Percentiles rank a stretch among this genome's conserved stretches.
These are phyloP conservation scores for Fusarium clavum DNA, from an alignment of 2,329 filamentous ascomycete genomes.

Conservation along the genomic window DNA sequence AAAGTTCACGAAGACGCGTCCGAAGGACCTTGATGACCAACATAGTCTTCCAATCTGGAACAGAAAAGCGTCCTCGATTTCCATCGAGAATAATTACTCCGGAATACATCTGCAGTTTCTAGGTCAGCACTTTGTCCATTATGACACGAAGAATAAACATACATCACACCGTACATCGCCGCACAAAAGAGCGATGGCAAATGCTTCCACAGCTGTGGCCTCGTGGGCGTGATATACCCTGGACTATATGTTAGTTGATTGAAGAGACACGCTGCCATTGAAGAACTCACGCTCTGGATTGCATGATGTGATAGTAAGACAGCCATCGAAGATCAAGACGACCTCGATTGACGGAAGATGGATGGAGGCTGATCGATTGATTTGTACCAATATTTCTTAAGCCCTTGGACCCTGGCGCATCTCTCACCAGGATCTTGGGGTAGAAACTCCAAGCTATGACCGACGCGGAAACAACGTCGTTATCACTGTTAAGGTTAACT, in stretches of 20 bases:
- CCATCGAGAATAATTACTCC: slow-evolving; percentile 89
- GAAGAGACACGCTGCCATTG: background rate
- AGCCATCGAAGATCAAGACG: slow-evolving; percentile 79
- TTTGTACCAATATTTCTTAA: slow-evolving; percentile 95
- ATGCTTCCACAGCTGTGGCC: slow-evolving; percentile 82
- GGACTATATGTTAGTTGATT: slow-evolving; percentile 39
- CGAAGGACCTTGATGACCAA: slow-evolving; percentile 88
- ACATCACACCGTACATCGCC: slow-evolving; percentile 90
- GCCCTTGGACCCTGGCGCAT: slow-evolving; percentile 76
- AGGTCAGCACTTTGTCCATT: background rate
- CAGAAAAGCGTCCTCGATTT: slow-evolving; percentile 84
- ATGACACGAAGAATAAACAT: slow-evolving; percentile 47
- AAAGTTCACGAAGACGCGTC: slow-evolving; percentile 77
- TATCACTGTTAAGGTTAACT: slow-evolving; percentile 80
- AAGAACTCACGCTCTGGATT: slow-evolving; percentile 76
- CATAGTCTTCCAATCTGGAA: slow-evolving; percentile 90
- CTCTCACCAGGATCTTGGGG: slow-evolving; percentile 86
- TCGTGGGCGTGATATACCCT: slow-evolving; percentile 91
- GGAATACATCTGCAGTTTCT: slow-evolving; percentile 74
- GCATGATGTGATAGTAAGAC: slow-evolving; percentile 98
- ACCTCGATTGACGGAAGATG: slow-evolving; percentile 88
- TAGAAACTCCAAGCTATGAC: slow-evolving; percentile 97
- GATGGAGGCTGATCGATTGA: slow-evolving; percentile 87
- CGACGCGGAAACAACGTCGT: slow-evolving; percentile 81
- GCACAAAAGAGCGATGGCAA: slow-evolving; percentile 85